Evolutionary conservation across 768 basidiomycete species (phyloP).

Genomic region (Chalciporus chontae): DNA sequence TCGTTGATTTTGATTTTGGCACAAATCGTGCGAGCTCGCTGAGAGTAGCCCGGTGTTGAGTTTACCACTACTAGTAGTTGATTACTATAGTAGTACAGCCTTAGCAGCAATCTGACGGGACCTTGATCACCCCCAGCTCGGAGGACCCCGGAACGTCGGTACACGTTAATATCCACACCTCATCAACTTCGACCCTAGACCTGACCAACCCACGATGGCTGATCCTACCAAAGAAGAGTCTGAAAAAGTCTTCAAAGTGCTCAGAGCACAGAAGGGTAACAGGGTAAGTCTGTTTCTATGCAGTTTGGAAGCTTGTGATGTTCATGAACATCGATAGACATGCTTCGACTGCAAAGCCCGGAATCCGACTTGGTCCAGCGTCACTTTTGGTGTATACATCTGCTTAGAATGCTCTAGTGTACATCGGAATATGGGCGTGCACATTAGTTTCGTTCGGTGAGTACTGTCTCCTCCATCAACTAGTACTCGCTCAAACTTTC

Average conservation of each 20-base stretch:
- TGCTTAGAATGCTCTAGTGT: conserved; percentile 95
- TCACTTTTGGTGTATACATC: conserved; percentile 95
- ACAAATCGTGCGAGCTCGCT: no score
- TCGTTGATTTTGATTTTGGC: no score
- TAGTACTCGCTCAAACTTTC: conserved; percentile 10
- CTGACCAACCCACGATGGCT: conserved; percentile 42
- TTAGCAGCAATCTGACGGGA: no score
- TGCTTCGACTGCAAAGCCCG: conserved; percentile 96
- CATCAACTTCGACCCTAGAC: conserved; percentile 7
- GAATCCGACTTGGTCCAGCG: conserved; percentile 97
- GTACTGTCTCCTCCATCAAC: conserved; percentile 20
- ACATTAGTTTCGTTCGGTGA: conserved; percentile 94
- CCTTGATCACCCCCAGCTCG: conserved; percentile 11
- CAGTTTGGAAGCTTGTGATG: not conserved
- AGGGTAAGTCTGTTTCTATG: conserved; percentile 45
- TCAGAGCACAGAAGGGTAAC: conserved; percentile 85
- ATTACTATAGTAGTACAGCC: no score
- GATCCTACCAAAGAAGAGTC: conserved; percentile 86
- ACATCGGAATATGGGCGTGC: conserved; percentile 97
- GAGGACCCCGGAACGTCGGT: conserved; percentile 18
- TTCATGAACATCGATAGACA: conserved; percentile 41
- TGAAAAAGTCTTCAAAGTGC: conserved; percentile 77
- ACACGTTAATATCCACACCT: conserved; percentile 14
- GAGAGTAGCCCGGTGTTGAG: no score
- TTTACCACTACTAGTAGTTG: no score